These are phyloP conservation scores for Climacium dendroides DNA, from an alignment of 225 moss, liverwort and hornwort species.

Conservation along the genomic window DNA sequence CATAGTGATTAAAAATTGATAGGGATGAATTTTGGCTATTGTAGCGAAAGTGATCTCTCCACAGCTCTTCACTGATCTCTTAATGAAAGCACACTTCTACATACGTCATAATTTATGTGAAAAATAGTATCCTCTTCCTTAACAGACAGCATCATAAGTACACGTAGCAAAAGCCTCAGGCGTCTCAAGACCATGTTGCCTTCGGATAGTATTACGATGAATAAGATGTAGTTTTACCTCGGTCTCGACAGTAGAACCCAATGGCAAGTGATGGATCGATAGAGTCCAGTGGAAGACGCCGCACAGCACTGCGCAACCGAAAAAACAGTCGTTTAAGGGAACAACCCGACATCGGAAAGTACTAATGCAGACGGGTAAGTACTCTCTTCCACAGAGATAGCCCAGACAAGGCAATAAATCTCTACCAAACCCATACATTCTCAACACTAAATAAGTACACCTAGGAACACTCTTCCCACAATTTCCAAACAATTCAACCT, in stretches of 20 bases:
- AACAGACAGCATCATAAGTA: background rate
- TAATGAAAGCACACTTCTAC: background rate
- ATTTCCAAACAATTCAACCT: background rate
- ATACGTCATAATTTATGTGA: background rate
- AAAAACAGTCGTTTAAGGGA: background rate
- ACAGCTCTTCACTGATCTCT: background rate
- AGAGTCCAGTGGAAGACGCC: constrained; percentile 78
- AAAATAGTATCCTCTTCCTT: background rate
- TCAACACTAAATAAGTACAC: background rate
- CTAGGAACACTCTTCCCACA: background rate
- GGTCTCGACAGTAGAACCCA: constrained; percentile 85
- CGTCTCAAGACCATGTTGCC: background rate
- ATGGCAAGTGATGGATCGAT: constrained; percentile 96
- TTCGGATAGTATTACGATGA: background rate
- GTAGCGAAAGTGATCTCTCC: background rate
- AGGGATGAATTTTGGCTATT: background rate
- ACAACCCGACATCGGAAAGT: background rate
- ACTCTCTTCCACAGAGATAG: background rate
- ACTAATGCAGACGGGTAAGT: background rate
- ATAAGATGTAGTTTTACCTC: constrained; percentile 31
- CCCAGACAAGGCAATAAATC: background rate
- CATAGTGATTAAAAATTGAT: background rate
- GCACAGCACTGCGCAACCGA: constrained; percentile 51
- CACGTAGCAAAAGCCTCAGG: background rate
- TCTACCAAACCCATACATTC: background rate